These are phyloP conservation scores for Corylus americana DNA, from an alignment of 306 rosid genomes.

Conservation along the genomic window DNA sequence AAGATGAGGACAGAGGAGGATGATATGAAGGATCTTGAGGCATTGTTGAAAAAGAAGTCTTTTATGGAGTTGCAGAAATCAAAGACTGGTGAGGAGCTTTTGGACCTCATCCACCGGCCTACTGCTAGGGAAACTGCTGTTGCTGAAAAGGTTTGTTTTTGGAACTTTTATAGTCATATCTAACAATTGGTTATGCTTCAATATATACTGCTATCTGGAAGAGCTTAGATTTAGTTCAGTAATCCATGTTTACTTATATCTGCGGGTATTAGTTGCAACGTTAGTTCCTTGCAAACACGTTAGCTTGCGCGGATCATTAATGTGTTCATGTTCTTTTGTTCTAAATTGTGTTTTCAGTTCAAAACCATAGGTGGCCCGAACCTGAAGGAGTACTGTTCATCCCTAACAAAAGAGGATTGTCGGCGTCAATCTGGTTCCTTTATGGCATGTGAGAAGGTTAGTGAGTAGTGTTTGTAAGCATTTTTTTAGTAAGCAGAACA, in stretches of 20 bases:
- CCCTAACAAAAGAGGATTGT: conserved; percentile 94
- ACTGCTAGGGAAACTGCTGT: conserved; percentile 93
- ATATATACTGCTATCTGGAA: neutral
- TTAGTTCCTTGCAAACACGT: neutral
- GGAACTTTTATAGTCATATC: conserved; percentile 14
- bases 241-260: neutral
- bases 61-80: conserved; percentile 80
- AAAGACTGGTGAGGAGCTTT: conserved; percentile 91
- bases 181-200: neutral
- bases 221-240: neutral
- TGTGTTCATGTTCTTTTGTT: conserved; percentile 13
- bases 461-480: conserved; percentile 21
- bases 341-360: conserved; percentile 55
- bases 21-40: conserved; percentile 88
- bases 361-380: conserved; percentile 90
- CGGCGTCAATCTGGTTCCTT: conserved; percentile 78
- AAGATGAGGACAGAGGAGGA: conserved; percentile 70
- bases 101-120: conserved; percentile 94
- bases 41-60: conserved; percentile 84
- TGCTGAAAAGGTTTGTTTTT: conserved; percentile 82
- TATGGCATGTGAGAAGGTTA: conserved; percentile 92
- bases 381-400: conserved; percentile 81
- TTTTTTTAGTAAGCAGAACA: conserved; percentile 5
- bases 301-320: neutral
- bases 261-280: neutral